Evolutionary conservation across 208 protist genomes (phyloP), one percentile per base, ranked within the genome.

Genomic region (Leishmania guyanensis): DNA sequence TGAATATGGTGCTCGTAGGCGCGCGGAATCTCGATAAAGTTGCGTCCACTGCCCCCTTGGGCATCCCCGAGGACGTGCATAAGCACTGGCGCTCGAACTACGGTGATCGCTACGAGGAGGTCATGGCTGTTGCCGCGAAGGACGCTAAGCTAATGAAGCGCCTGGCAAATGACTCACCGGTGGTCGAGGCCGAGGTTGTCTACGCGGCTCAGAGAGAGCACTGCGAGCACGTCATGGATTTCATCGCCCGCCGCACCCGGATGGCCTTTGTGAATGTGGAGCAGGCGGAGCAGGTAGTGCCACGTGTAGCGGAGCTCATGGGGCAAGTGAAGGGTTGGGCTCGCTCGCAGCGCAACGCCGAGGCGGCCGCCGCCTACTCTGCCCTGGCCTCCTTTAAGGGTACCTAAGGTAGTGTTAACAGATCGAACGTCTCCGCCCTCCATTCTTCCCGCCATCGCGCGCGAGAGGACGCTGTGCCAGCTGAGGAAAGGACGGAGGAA

Each of bases 211-310:
- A 86, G 33, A 83, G 91, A 50, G 97, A 99, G 86, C 95, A 98
- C 87, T 98, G 96, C 56, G 86, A 94, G 77, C 94, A 90, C 71
- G 93, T 96, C 12, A 89, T 87, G 51, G 98, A 99, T 86, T 97
- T 99, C 75, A 75, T 99, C 62, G 91, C 95, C 10, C 95, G 96
- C 70, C 95, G 98, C 72, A 98, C 94, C 5, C 96, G 97, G 46
- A 82, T 98, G 71, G 90, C 95, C 12, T 98, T 99, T 76, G 82
- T 99, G 17, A 90, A 99, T 81, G 83, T 81, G 48, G 83, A 88
- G 0, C 83, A 86, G 50, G 94, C 98, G 2, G 87, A 91, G 70
- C 80, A 74, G 60, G 81, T 91, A 39, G 88, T 98, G 53, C 92
- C 91, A 9, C 91, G 90, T 46, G 96, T 99, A 51, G 85, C 96